Base-by-base conservation (phyloP, 78 protist species). In the Cavenderia fasciculata region DNA sequence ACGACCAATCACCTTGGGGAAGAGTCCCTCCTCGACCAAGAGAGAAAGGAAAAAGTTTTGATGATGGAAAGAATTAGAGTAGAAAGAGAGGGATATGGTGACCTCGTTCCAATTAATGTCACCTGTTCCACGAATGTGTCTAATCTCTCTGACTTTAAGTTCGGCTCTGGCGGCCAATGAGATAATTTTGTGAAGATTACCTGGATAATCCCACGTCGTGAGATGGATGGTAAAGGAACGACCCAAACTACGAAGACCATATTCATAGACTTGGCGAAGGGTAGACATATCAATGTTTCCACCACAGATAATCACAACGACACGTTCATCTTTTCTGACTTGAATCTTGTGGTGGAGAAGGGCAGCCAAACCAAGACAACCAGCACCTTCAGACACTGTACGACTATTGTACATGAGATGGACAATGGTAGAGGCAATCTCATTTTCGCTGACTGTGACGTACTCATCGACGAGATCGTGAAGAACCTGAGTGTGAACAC, bases 371-470 rank as follows among this genome's bases (percentile, higher is more conserved):
- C 94, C 94, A 11, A 94, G 59, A 47, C 89, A 75, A 4, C 96
- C 96, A 2, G 96, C 96, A 75, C 96, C 96, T 44, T 94, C 96
- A 27, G 88, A 65, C n/a, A 94, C 79, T 31, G 96, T 94, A 51
- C 96, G 54, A 36, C 92, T 73, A 27, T 79, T 68, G 44, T 72
- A 61, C 2, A 94, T 51, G 0, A 74, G 29, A 72, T 94, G 93
- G 6, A 72, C 88, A 43, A 94, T 82, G 51, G 95, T 82, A 2
- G 96, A 65, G 2, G 95, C 94, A 21, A 94, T 94, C 36, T 90
- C 87, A 66, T 88, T 87, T 34, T 94, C 96, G 14, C 76, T 54
- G 0, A 94, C 95, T 7, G 94, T 72, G 2, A 94, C 92, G 25
- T 90, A 90, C 5, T 94, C 94, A 44, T 94, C 96, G 33, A 94